phyloP scores from a whole-genome alignment of 805 yeast genomes.

The Myxozyma sirexii region DNA sequence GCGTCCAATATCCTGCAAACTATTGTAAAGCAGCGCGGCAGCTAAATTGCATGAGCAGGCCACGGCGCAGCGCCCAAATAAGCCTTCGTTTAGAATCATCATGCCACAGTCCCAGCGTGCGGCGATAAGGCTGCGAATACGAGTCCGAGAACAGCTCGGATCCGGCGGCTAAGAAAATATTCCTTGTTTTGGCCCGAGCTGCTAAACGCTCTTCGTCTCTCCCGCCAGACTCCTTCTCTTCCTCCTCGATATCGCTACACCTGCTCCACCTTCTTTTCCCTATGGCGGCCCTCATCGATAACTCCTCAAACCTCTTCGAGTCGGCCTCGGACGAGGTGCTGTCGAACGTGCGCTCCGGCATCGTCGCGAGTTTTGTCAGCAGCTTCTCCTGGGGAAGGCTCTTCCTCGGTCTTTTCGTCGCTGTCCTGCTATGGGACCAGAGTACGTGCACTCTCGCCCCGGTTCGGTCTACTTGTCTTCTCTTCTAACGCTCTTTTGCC shows the following conservation, averaged over 20 bases:
- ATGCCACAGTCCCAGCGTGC: background rate
- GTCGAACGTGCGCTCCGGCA: slow-evolving; percentile 1
- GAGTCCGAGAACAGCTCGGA: slow-evolving; percentile 3
- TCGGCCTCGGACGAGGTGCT: slow-evolving; percentile 5
- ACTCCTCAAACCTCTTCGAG: slow-evolving; percentile 1
- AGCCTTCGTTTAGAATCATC: too few relatives aligned
- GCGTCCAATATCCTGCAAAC: too few relatives aligned
- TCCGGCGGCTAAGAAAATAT: slow-evolving; percentile 3
- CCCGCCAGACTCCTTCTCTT: background rate
- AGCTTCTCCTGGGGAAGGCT: slow-evolving; percentile 17
- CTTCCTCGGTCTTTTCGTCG: slow-evolving; percentile 8
- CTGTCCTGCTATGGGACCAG: slow-evolving; percentile 31
- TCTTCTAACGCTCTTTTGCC: background rate
- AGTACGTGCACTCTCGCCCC: slow-evolving; percentile 11
- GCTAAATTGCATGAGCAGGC: too few relatives aligned
- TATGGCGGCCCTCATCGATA: slow-evolving; percentile 14
- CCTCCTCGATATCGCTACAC: too few relatives aligned
- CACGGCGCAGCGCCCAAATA: too few relatives aligned
- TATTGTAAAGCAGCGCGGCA: too few relatives aligned
- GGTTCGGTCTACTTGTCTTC: background rate
- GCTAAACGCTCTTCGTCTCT: background rate
- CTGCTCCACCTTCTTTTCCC: background rate
- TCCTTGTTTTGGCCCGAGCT: background rate
- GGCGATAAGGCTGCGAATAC: slow-evolving; percentile 1
- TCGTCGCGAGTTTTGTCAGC: background rate